Evolutionary conservation across 1,284 basidiomycete species (phyloP), one percentile per base, ranked within the genome.

Genomic region (Ustilago cynodontis): DNA sequence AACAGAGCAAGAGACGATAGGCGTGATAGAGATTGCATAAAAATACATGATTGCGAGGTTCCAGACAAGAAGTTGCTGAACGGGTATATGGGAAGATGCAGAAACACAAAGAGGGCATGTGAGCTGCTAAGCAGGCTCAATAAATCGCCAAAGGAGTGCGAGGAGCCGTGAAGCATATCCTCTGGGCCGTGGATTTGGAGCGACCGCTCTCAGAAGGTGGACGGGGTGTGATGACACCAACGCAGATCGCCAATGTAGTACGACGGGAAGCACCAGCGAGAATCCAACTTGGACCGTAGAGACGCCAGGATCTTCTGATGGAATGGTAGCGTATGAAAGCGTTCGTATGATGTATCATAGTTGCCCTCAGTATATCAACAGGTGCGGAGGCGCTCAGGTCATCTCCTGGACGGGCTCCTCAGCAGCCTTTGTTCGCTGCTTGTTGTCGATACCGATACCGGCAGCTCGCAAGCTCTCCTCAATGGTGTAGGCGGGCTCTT

Each of bases 381-480:
- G n/a, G 5, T 39, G 22, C 53, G 20, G 33, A 10, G 11, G 39
- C 50, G 59, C 50, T 74, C 47, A 67, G 28, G 67, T 64, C 65
- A 63, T 50, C 53, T 67, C 56, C 51, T 71, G 20, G 22, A 55
- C 51, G 8, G 65, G 51, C 39, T 68, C 69, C 2, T 43, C 41
- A 43, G 60, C 51, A 7, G 61, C 24, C 59, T 73, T 67, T 22
- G 62, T 29, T 1, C 84, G 73, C 69, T 84, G 83, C 51, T 60
- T 68, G 65, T 83, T 82, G 64, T 86, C 84, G 49, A 83, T 69
- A 11, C 83, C 84, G 7, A 86, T 72, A 16, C 83, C 85, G 14
- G 72, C 83, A 10, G 81, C 83, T 35, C 71, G 62, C 45, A 81
- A 33, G 35, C 81, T 80, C 72, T 85, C 85, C 63, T 81, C 85